These are phyloP conservation scores for Pythium aristosporum DNA, from an alignment of 352 stramenopile species.

Conservation along the genomic window DNA sequence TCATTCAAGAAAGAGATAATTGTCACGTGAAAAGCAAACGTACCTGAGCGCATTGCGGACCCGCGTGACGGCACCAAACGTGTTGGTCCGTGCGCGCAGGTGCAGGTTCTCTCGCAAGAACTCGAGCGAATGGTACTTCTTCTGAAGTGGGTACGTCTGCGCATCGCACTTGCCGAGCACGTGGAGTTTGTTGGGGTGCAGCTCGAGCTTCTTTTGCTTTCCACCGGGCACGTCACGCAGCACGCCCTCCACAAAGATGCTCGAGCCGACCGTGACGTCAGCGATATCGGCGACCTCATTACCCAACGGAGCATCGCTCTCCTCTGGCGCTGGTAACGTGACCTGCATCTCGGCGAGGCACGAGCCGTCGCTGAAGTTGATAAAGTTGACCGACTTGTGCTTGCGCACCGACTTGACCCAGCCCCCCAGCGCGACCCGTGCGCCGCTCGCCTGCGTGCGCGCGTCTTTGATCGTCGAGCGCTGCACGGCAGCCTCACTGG, in stretches of 20 bases:
- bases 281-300: conserved; percentile 58
- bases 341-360: conserved; percentile 92
- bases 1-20: too few species aligned
- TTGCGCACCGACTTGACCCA: conserved; percentile 97
- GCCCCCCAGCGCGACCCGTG: conserved; percentile 60
- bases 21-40: conserved; percentile 2
- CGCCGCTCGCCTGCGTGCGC: conserved; percentile 35
- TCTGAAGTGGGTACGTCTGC: conserved; percentile 96
- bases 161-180: conserved; percentile 92
- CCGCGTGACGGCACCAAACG: conserved; percentile 92
- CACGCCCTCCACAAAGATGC: conserved; percentile 88
- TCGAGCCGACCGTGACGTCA: conserved; percentile 92
- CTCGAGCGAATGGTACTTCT: conserved; percentile 98
- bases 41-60: conserved; percentile 91
- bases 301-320: background rate
- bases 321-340: conserved; percentile 54
- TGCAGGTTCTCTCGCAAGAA: conserved; percentile 97
- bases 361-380: conserved; percentile 96
- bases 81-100: conserved; percentile 96
- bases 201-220: conserved; percentile 91
- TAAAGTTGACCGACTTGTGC: conserved; percentile 97
- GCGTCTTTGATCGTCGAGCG: conserved; percentile 50
- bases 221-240: conserved; percentile 86
- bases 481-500: background rate
- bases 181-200: conserved; percentile 80